Conservation (phyloP, 106 monocot genomes). For the Posidonia australis region DNA sequence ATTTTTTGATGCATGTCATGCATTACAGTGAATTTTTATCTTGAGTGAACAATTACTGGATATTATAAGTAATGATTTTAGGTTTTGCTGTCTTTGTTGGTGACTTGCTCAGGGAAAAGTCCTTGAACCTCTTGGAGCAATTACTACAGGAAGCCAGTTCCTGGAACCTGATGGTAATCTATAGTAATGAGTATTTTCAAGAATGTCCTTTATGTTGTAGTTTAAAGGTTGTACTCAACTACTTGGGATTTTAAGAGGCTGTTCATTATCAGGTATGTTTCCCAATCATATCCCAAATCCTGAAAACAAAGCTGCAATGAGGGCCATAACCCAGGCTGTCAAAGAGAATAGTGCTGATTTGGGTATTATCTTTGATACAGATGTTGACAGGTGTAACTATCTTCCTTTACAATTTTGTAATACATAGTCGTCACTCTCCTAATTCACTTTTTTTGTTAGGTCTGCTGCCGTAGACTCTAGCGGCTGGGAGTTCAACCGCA, state of each 20-base stretch:
- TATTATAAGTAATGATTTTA: no score
- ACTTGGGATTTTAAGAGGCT: not conserved
- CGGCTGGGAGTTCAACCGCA: constrained; percentile 81
- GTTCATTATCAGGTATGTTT: constrained; percentile 53
- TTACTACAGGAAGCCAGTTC: constrained; percentile 88
- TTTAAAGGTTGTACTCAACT: not conserved
- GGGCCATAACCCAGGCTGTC: constrained; percentile 88
- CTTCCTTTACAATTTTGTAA: not conserved
- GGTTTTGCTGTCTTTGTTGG: not conserved
- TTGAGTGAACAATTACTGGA: no score
- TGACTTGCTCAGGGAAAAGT: constrained; percentile 52
- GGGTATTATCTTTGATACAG: constrained; percentile 99
- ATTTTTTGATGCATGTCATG: no score
- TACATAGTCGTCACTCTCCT: not conserved
- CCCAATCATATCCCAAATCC: constrained; percentile 99
- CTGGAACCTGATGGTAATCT: constrained; percentile 85
- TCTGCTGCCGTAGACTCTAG: constrained; percentile 96
- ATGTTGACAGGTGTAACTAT: constrained; percentile 80
- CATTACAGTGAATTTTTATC: no score
- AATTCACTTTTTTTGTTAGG: constrained; percentile 15
- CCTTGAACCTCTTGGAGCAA: constrained; percentile 81
- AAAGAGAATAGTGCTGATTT: constrained; percentile 82
- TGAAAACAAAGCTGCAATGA: constrained; percentile 91
- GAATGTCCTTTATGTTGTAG: not conserved
- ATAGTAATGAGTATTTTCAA: not conserved